phyloP scores from a whole-genome alignment of 768 basidiomycete genomes.

The Pleurotus djamor region DNA sequence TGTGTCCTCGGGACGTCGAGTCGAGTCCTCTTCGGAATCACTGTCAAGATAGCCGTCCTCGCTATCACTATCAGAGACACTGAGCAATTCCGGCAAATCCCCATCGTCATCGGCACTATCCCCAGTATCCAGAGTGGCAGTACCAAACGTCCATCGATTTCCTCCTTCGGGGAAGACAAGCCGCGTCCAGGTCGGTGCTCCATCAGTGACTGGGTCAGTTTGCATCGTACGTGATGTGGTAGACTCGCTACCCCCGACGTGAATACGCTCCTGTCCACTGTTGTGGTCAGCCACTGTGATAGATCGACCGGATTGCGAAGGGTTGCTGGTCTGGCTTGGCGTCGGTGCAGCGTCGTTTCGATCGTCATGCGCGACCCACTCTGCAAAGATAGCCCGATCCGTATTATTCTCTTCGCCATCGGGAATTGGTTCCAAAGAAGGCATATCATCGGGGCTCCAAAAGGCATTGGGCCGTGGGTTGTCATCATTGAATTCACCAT shows the following conservation, averaged over 20 bases:
- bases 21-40: conserved; percentile 16
- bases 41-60: conserved; percentile 18
- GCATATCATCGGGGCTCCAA: background rate
- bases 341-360: background rate
- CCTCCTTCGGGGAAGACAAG: background rate
- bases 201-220: background rate
- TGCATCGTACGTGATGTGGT: background rate
- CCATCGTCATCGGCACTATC: conserved; percentile 14
- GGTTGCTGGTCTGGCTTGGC: too few species aligned
- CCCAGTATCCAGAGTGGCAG: conserved; percentile 1
- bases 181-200: background rate
- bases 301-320: background rate
- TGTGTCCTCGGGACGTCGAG: background rate
- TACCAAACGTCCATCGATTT: conserved; percentile 4
- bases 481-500: background rate
- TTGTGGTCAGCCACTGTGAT: background rate
- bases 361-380: background rate
- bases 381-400: conserved; percentile 1
- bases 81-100: conserved; percentile 35
- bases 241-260: background rate
- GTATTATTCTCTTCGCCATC: background rate
- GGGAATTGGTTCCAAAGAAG: background rate
- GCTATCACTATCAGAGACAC: conserved; percentile 32
- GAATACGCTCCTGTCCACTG: background rate
- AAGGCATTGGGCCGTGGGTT: background rate